phyloP scores from a whole-genome alignment of 495 filamentous ascomycete genomes.

The Xylaria castorea region DNA sequence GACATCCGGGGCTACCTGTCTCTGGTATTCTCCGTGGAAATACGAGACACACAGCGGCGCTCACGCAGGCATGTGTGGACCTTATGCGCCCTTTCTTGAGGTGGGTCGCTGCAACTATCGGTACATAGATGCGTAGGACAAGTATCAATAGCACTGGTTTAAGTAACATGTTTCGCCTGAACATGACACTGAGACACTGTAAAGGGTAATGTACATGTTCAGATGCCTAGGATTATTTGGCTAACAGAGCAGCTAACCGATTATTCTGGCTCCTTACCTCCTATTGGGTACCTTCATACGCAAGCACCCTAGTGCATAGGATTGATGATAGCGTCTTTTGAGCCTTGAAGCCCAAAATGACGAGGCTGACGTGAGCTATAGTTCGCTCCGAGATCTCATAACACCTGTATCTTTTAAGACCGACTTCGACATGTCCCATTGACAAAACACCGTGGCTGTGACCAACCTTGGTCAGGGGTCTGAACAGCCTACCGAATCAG shows the following conservation, averaged over 20 bases:
- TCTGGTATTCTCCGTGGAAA: constrained; percentile 18
- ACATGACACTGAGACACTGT: background rate
- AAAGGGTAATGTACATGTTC: background rate
- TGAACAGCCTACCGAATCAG: too few species aligned
- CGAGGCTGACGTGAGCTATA: background rate
- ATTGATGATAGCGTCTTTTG: background rate
- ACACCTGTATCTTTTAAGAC: background rate
- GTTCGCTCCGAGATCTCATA: background rate
- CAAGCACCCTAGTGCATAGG: background rate
- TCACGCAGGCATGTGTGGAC: constrained; percentile 1
- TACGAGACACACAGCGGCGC: constrained; percentile 6
- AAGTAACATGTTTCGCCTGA: background rate
- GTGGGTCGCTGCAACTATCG: constrained; percentile 16
- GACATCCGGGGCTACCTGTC: background rate
- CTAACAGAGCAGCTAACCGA: background rate
- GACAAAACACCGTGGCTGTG: background rate
- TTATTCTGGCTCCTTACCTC: background rate
- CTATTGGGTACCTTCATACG: background rate
- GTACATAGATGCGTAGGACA: constrained; percentile 7
- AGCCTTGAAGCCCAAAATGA: background rate
- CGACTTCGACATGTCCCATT: background rate
- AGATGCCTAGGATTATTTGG: background rate
- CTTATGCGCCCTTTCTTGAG: background rate
- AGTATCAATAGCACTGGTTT: constrained; percentile 11
- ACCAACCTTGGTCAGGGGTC: background rate